A percentile compares a stretch with the other conserved stretches of the same genome.
Conservation (phyloP, 805 yeast species). For the Nematodospora valgi region DNA sequence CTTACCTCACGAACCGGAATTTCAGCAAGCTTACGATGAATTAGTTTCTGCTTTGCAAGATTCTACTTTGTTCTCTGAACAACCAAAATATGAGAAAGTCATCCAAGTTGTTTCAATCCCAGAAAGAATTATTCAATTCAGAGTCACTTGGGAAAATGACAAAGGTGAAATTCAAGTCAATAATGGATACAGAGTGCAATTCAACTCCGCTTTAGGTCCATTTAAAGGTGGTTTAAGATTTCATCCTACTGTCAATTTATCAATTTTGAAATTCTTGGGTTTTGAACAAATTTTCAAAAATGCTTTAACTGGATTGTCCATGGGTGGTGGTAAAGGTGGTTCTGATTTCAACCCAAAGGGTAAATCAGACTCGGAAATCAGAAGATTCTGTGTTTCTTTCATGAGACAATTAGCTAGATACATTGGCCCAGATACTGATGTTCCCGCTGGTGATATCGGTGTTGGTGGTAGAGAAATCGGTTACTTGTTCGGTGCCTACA, state of each 20-base stretch:
- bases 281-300: constrained; percentile 98
- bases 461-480: constrained; percentile 97
- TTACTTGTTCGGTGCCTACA: constrained; percentile 95
- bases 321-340: constrained; percentile 99
- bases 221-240: constrained; percentile 98
- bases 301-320: constrained; percentile 93
- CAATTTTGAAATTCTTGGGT: constrained; percentile 93
- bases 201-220: constrained; percentile 97
- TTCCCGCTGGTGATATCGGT: constrained; percentile 99
- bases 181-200: constrained; percentile 97
- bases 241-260: constrained; percentile 95
- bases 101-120: constrained; percentile 91
- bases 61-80: constrained; percentile 83
- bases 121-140: constrained; percentile 93
- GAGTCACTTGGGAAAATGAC: constrained; percentile 98
- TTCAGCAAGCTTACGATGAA: constrained; percentile 97
- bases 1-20: constrained; percentile 94
- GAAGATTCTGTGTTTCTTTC: constrained; percentile 94
- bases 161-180: constrained; percentile 87
- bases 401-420: constrained; percentile 94
- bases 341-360: constrained; percentile 97
- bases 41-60: constrained; percentile 82
- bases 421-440: constrained; percentile 97
- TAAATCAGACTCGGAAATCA: constrained; percentile 86
- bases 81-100: constrained; percentile 87